Conservation (phyloP, 176 grass and related monocot species). For the Metroxylon sagu region DNA sequence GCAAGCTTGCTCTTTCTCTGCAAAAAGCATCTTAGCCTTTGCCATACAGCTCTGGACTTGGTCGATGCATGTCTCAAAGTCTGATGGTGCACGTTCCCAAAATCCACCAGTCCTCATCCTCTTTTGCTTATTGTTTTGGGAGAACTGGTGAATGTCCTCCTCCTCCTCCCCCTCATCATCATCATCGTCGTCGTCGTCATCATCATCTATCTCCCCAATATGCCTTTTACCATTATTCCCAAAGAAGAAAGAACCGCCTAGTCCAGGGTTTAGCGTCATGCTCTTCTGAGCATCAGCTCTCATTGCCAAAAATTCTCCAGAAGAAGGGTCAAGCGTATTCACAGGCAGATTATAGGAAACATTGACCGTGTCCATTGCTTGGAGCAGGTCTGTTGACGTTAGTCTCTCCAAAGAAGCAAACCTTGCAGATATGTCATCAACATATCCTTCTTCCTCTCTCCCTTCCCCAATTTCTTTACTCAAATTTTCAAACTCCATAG, state of each 20-base stretch:
- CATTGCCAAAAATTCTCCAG: slow-evolving; percentile 70
- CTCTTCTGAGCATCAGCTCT: slow-evolving; percentile 53
- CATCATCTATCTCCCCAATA: slow-evolving; percentile 61
- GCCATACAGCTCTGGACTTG: slow-evolving; percentile 28
- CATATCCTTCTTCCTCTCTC: slow-evolving; percentile 37
- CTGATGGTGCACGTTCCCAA: slow-evolving; percentile 24
- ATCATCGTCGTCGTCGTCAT: slow-evolving; percentile 58
- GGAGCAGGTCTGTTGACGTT: slow-evolving; percentile 67
- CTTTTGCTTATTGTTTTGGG: slow-evolving; percentile 46
- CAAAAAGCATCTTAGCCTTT: slow-evolving; percentile 40
- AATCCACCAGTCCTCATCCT: slow-evolving; percentile 26
- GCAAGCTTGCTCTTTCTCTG: slow-evolving; percentile 47
- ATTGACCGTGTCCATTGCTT: slow-evolving; percentile 50
- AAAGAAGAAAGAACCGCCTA: slow-evolving; percentile 43
- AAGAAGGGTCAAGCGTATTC: slow-evolving; percentile 44
- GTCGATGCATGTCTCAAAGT: slow-evolving; percentile 30
- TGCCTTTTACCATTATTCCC: slow-evolving; percentile 63
- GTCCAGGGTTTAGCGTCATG: slow-evolving; percentile 24
- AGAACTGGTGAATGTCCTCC: slow-evolving; percentile 36
- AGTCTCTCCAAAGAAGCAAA: slow-evolving; percentile 56
- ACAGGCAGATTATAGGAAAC: slow-evolving; percentile 29
- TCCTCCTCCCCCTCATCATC: slow-evolving; percentile 51
- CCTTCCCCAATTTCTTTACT: slow-evolving; percentile 51
- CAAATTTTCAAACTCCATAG: slow-evolving; percentile 84
- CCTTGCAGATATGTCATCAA: slow-evolving; percentile 41